phyloP scores from a whole-genome alignment of 1,139 yeast species.

The Sugiyamaella pinicola region DNA sequence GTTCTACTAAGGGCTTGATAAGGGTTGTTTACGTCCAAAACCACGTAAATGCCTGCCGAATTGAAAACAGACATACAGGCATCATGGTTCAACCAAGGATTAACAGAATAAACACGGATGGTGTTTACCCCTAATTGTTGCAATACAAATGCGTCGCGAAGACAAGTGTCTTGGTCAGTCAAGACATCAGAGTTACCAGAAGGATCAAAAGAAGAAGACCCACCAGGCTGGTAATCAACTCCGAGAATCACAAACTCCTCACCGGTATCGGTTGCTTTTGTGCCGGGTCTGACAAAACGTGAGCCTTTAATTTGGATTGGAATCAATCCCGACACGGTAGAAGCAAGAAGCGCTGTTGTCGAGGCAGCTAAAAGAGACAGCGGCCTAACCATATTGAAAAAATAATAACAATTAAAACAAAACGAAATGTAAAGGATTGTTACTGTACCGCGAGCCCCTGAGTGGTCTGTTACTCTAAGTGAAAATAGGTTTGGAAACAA shows the following conservation, averaged over 20 bases:
- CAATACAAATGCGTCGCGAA: conserved; percentile 77
- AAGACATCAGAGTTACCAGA: conserved; percentile 63
- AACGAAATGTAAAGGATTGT: no score
- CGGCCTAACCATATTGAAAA: neutral
- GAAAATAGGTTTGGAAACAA: neutral
- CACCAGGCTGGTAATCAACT: conserved; percentile 74
- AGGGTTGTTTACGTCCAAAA: conserved; percentile 88
- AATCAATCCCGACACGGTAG: conserved; percentile 43
- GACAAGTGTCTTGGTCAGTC: conserved; percentile 69
- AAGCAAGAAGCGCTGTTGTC: conserved; percentile 6
- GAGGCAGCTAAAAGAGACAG: neutral
- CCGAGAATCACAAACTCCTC: conserved; percentile 51
- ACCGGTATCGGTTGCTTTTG: conserved; percentile 44
- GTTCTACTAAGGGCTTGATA: conserved; percentile 69
- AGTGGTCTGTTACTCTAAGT: no score
- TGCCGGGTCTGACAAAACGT: conserved; percentile 72
- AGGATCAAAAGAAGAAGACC: conserved; percentile 59
- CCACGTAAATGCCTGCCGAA: conserved; percentile 84
- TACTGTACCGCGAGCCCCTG: no score
- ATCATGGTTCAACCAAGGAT: conserved; percentile 79
- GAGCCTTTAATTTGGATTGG: conserved; percentile 58
- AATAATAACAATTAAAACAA: no score
- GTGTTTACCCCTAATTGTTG: conserved; percentile 74
- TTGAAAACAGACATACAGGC: conserved; percentile 84
- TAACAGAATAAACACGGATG: conserved; percentile 63